Conservation (phyloP, 768 basidiomycete genomes). For the Punctularia strigosozonata region DNA sequence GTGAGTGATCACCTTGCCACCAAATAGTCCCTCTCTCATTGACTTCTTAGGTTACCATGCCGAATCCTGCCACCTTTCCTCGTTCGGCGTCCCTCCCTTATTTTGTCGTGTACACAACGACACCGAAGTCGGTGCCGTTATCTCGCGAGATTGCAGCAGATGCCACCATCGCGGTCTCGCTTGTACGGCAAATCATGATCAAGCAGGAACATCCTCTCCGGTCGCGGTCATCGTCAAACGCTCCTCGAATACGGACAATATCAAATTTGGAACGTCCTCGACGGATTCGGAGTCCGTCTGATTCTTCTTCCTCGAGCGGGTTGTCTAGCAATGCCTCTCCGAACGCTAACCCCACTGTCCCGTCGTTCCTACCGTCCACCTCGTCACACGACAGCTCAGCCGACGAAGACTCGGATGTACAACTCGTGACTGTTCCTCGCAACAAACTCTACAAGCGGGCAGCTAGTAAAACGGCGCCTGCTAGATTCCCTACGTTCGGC, state of each 20-base stretch:
- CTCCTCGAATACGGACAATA: conserved; percentile 22
- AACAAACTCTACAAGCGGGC: background rate
- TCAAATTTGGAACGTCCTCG: conserved; percentile 15
- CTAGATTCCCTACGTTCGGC: conserved; percentile 4
- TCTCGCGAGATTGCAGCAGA: conserved; percentile 59
- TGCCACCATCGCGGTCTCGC: conserved; percentile 57
- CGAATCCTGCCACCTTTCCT: conserved; percentile 46
- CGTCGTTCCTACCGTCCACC: conserved; percentile 1
- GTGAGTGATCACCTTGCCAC: conserved; percentile 26
- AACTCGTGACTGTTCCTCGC: background rate
- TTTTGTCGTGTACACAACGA: conserved; percentile 64
- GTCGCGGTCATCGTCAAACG: conserved; percentile 24
- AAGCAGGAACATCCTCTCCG: conserved; percentile 26
- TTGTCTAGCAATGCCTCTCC: no score
- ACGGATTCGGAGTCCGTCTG: conserved; percentile 7
- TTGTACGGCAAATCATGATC: conserved; percentile 48
- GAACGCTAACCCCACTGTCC: conserved; percentile 11
- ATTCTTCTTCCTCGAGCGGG: conserved; percentile 18
- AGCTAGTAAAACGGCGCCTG: background rate
- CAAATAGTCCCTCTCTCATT: conserved; percentile 1
- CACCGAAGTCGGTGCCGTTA: conserved; percentile 37
- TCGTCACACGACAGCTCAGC: conserved; percentile 6
- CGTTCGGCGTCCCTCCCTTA: conserved; percentile 55
- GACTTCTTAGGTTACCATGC: conserved; percentile 44
- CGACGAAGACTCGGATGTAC: no score